Evolutionary conservation across 2,329 filamentous ascomycete species (phyloP).

Genomic region (Keithomyces neogunnii): DNA sequence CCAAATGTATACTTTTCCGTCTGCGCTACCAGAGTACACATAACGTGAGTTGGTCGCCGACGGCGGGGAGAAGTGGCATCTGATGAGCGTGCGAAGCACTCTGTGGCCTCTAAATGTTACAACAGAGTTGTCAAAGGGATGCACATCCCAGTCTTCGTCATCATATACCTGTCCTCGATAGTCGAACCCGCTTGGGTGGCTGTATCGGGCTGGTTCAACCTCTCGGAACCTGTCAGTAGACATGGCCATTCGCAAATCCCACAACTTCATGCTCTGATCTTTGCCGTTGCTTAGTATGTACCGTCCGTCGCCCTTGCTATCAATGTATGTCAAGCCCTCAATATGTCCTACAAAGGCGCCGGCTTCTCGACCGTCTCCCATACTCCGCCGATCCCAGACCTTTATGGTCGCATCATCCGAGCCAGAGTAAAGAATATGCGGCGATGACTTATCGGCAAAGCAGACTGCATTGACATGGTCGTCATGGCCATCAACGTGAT

Average conservation of each 20-base stretch:
- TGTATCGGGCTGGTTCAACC: constrained; percentile 47
- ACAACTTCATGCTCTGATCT: constrained; percentile 95
- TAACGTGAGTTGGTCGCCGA: constrained; percentile 82
- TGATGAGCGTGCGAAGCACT: constrained; percentile 81
- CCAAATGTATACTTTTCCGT: constrained; percentile 85
- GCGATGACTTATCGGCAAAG: constrained; percentile 80
- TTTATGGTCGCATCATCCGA: constrained; percentile 92
- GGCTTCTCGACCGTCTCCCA: constrained; percentile 70
- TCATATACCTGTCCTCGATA: constrained; percentile 64
- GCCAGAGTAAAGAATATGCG: constrained; percentile 91
- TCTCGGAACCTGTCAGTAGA: constrained; percentile 54
- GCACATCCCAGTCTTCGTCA: constrained; percentile 47
- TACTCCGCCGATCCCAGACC: constrained; percentile 91
- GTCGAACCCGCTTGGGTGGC: constrained; percentile 54
- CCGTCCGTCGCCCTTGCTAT: constrained; percentile 61
- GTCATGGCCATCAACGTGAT: constrained; percentile 68
- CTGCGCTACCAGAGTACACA: constrained; percentile 84
- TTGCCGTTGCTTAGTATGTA: constrained; percentile 94
- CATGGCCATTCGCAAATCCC: constrained; percentile 89
- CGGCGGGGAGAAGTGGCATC: constrained; percentile 90
- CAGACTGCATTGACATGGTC: constrained; percentile 96
- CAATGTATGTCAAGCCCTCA: constrained; percentile 60
- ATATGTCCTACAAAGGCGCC: constrained; percentile 60
- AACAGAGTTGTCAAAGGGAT: constrained; percentile 79
- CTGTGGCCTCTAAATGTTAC: constrained; percentile 90